These are phyloP conservation scores for Yamadazyma spencermartinsiae DNA, from an alignment of 1,139 yeast species.

Conservation along the genomic window DNA sequence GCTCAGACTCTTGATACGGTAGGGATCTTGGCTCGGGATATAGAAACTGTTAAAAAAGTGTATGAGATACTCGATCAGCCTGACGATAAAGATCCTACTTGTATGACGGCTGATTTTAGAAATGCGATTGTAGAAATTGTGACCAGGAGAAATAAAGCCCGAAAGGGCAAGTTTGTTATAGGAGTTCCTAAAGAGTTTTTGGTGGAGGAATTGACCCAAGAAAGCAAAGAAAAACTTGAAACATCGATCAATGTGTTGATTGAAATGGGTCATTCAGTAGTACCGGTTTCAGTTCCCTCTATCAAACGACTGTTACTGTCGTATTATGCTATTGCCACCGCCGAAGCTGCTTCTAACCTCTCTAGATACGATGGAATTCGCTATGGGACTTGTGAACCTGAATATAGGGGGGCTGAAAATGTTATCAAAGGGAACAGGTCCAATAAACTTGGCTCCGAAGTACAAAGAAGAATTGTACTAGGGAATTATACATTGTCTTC, in stretches of 20 bases:
- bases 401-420: slow-evolving; percentile 28
- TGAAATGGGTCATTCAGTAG: slow-evolving; percentile 54
- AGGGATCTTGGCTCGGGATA: slow-evolving; percentile 65
- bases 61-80: slow-evolving; percentile 55
- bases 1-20: slow-evolving; percentile 96
- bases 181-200: slow-evolving; percentile 75
- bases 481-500: slow-evolving; percentile 88
- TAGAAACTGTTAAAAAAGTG: slow-evolving; percentile 46
- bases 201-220: slow-evolving; percentile 53
- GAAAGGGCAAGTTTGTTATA: slow-evolving; percentile 35
- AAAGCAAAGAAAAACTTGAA: slow-evolving; percentile 49
- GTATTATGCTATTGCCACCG: slow-evolving; percentile 84
- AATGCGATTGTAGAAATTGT: slow-evolving; percentile 17
- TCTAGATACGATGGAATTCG: slow-evolving; percentile 89
- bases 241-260: slow-evolving; percentile 42
- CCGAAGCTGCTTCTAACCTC: slow-evolving; percentile 92
- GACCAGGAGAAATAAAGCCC: slow-evolving; percentile 7
- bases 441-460: slow-evolving; percentile 75
- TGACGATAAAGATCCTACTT: slow-evolving; percentile 83
- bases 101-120: slow-evolving; percentile 45
- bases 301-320: slow-evolving; percentile 71
- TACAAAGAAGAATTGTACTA: slow-evolving; percentile 73
- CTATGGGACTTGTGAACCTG: slow-evolving; percentile 52
- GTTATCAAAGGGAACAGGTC: slow-evolving; percentile 61
- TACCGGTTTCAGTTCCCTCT: slow-evolving; percentile 68